Base-by-base conservation (phyloP, 371 early-diverging fungal genomes). In the Zancudomyces culisetae region DNA sequence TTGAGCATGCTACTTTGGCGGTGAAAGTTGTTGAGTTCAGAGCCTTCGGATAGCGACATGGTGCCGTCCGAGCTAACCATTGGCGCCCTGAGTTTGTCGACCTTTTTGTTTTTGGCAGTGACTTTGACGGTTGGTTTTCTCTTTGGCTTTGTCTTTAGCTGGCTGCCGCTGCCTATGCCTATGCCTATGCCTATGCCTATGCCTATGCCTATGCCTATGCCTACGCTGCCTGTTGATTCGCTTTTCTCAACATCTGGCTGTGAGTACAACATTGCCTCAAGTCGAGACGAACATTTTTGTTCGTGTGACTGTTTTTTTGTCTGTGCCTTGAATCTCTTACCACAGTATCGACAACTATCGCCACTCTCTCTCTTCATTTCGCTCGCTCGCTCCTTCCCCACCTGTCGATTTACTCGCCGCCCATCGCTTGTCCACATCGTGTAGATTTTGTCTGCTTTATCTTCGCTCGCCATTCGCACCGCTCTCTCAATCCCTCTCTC, bases 311-410 rank as follows among this genome's bases (percentile, higher is more conserved):
- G 54, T 12, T 62, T 61, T 51, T 63, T 63, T 20, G 53, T 45
- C 27, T 58, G 64, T 51, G 59, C 59, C 49, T 62, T 61, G 59
- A 62, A 63, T 59, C 63, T 61, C 54, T 63, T 63, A n/a, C 59
- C 59, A 27, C 64, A 63, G 56, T 63, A 63, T 29, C 61, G 60
- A 55, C 64, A 63, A 6, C 26, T 10, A 18, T 45, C 28, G 8
- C 6, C 10, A 24, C 18, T 45, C 18, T 18, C 45, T 45, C 18
- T 6, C 8, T 18, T 45, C 8, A 28, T 28, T 10, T 18, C 15
- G 35, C 35, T 35, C 15, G 6, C 15, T 15, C 6, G 35, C 35
- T 15, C 35, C 35, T 35, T 15, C 35, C 15, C 15, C 10, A 35
- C 35, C 35, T 35, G 35, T 10, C 15, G 6, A 15, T 35, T 35